Percentiles rank a stretch among this genome's conserved stretches.
Evolutionary conservation across 805 yeast genomes (phyloP).

Genomic region (Blastobotrys attinorum): DNA sequence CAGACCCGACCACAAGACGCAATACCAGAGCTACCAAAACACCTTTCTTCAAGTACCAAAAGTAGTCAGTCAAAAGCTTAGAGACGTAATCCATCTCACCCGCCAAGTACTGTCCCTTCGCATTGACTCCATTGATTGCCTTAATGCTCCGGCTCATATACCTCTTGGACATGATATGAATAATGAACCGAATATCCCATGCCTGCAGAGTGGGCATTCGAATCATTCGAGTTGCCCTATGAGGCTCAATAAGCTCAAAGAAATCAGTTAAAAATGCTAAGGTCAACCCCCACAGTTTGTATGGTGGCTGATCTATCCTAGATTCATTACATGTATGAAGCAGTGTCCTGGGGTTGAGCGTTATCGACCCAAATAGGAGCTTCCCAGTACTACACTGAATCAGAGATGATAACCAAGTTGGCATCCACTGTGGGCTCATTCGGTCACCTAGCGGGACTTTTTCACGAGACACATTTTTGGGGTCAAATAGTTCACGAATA

Average conservation of each 20-base stretch:
- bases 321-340: neutral
- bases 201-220: conserved; percentile 20
- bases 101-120: conserved; percentile 5
- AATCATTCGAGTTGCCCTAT: conserved; percentile 6
- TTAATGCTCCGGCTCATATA: conserved; percentile 2
- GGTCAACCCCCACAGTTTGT: conserved; percentile 34
- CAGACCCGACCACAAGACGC: conserved; percentile 1
- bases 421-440: conserved; percentile 8
- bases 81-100: conserved; percentile 21
- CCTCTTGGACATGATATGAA: conserved; percentile 10
- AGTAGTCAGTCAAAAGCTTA: conserved; percentile 21
- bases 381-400: conserved; percentile 20
- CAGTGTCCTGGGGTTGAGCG: conserved; percentile 6
- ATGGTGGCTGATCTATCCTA: conserved; percentile 14
- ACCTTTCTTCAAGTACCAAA: conserved; percentile 17
- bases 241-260: conserved; percentile 21
- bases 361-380: conserved; percentile 24
- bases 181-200: conserved; percentile 21
- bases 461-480: conserved; percentile 12
- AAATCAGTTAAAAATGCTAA: conserved; percentile 28
- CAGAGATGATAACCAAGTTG: conserved; percentile 5
- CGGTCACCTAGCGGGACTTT: conserved; percentile 21
- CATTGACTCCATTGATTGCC: conserved; percentile 1
- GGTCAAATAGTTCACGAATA: conserved; percentile 18
- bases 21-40: conserved; percentile 10